Conservation (phyloP, 345 rosid species). For the Linum lewisii region DNA sequence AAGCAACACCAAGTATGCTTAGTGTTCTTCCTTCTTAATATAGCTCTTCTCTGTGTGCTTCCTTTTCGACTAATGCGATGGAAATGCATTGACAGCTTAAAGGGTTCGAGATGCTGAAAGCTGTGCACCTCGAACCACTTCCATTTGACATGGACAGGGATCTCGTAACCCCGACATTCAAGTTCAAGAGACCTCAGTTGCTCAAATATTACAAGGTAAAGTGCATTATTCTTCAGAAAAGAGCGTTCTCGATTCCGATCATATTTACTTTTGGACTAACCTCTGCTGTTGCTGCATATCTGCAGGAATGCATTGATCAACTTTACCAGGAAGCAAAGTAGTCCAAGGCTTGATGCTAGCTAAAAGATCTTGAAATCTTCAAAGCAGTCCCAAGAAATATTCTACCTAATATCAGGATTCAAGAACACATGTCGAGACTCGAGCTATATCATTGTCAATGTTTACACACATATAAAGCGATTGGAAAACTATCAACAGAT, state of each 20-base stretch:
- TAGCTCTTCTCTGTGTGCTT: background rate
- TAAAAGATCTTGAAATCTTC: no score
- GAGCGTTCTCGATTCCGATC: background rate
- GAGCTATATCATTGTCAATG: background rate
- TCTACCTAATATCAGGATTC: no score
- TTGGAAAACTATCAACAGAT: background rate
- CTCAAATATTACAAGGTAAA: slow-evolving; percentile 71
- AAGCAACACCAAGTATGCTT: slow-evolving; percentile 48
- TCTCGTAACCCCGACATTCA: slow-evolving; percentile 78
- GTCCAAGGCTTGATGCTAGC: slow-evolving; percentile 33
- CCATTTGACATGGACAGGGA: slow-evolving; percentile 82
- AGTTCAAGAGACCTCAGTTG: slow-evolving; percentile 84
- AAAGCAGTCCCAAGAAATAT: no score
- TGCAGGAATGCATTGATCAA: slow-evolving; percentile 53
- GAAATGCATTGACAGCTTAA: slow-evolving; percentile 40
- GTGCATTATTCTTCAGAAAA: background rate
- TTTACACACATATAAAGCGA: background rate
- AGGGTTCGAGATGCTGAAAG: slow-evolving; percentile 89
- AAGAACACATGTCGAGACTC: background rate
- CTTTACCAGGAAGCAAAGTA: slow-evolving; percentile 67
- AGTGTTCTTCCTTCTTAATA: background rate
- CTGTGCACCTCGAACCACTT: slow-evolving; percentile 64
- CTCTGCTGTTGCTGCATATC: background rate
- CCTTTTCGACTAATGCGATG: slow-evolving; percentile 10
- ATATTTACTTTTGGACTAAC: background rate